Base-by-base conservation (phyloP, 1,284 basidiomycete species). In the Ustilago vetiveriae region DNA sequence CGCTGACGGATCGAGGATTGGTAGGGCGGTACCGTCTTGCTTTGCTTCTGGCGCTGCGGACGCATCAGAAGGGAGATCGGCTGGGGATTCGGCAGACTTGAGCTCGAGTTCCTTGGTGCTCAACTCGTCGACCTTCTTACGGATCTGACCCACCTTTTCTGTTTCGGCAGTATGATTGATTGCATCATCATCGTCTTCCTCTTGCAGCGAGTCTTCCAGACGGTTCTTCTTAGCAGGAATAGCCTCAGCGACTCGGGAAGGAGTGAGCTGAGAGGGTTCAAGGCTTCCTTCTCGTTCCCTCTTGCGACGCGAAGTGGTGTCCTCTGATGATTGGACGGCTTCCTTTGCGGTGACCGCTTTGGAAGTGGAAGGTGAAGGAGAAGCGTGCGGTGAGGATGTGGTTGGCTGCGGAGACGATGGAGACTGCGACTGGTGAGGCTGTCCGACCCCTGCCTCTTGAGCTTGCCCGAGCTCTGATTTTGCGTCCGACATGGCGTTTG, bases 221-320 rank as follows among this genome's bases (percentile, higher is more conserved):
- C 75, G 59, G 24, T 78, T 78, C 65, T 78, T 78, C 45, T 78
- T 78, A 21, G 74, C 43, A 0, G 75, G 75, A 9, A 78, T 57
- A 9, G 70, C 36, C 19, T 75, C 72, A 11, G 57, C 24, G 1
- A 40, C 37, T 27, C 46, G 49, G 13, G 59, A 53, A 13, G 63
- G 57, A 3, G 57, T 60, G 17, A 47, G 42, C 17, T 62, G 70
- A 7, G 66, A 36, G 4, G 75, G 75, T 29, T 77, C 75, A 16
- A 77, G 50, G 26, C 75, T 77, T 8, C 71, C 74, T 36, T 77
- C 75, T 22, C 75, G 60, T 26, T 77, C 75, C 14, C 75, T 41
- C 29, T 77, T 77, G 9, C 75, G 59, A 33, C 72, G 54, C 24
- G 65, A 45, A 22, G 49, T 35, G 27, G 62, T 47, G 9, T 75